These are phyloP conservation scores for Quercus agrifolia DNA, from an alignment of 306 rosid genomes.

Conservation along the genomic window DNA sequence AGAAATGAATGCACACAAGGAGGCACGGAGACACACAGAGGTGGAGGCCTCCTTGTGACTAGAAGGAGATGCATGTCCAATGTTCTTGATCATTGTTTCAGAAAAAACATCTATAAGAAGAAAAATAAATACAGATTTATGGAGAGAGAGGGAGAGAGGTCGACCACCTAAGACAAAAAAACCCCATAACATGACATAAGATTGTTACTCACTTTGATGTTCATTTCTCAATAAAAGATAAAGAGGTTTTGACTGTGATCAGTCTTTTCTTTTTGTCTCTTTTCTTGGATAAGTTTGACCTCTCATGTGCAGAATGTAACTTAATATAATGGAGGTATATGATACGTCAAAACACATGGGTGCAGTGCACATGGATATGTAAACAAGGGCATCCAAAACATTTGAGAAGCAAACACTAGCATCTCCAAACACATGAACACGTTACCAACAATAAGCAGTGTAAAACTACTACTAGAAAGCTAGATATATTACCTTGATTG, in stretches of 20 bases:
- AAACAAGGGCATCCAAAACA: neutral
- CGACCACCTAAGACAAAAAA: no score
- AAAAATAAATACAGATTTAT: neutral
- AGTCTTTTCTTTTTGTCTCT: neutral
- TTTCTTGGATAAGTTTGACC: neutral
- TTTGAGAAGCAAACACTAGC: neutral
- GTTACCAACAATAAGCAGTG: neutral
- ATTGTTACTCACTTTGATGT: no score
- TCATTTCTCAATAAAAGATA: neutral
- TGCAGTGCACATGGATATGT: neutral
- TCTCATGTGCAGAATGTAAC: no score
- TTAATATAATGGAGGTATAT: neutral
- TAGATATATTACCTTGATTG: slow-evolving; percentile 73
- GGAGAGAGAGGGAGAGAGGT: neutral
- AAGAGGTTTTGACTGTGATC: neutral
- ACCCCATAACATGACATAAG: no score
- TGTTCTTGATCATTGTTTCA: neutral
- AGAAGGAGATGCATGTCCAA: neutral
- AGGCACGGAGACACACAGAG: neutral
- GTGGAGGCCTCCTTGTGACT: neutral
- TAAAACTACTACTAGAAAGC: neutral
- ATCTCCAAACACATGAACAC: neutral
- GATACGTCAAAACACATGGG: neutral
- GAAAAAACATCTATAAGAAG: neutral
- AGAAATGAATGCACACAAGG: neutral